Conservation (phyloP, 2,329 filamentous ascomycete species). For the Xylariomycetidae sp. region DNA sequence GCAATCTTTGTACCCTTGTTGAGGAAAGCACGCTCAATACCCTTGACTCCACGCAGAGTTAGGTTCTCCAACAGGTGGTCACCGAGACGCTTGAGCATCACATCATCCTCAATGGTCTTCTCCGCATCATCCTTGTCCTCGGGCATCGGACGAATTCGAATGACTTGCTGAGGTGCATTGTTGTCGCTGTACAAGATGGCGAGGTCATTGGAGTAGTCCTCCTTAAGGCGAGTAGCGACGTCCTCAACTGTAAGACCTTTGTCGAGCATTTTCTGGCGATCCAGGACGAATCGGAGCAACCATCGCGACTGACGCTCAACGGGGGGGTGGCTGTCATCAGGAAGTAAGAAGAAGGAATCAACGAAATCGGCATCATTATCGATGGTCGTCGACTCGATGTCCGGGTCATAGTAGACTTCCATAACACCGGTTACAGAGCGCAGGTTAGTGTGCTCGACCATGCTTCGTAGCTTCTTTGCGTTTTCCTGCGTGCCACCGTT, state of each 20-base stretch:
- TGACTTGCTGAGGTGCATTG: constrained; percentile 91
- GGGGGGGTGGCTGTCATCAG: constrained; percentile 61
- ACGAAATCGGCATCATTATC: constrained; percentile 88
- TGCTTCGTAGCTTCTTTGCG: constrained; percentile 79
- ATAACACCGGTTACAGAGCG: constrained; percentile 86
- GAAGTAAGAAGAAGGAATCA: constrained; percentile 92
- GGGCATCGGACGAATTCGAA: constrained; percentile 80
- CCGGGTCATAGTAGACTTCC: constrained; percentile 96
- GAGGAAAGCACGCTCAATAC: constrained; percentile 88
- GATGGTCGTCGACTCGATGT: constrained; percentile 79
- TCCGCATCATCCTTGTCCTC: constrained; percentile 63
- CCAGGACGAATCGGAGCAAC: constrained; percentile 88
- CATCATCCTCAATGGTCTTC: constrained; percentile 70
- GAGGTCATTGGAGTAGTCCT: constrained; percentile 77
- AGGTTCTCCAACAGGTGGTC: constrained; percentile 86
- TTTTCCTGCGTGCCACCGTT: constrained; percentile 64
- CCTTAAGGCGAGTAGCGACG: constrained; percentile 83
- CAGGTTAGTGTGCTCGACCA: constrained; percentile 90
- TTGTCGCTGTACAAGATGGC: constrained; percentile 96
- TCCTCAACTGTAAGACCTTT: constrained; percentile 89
- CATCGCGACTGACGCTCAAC: constrained; percentile 81
- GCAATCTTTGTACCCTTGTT: constrained; percentile 70
- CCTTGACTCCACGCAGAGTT: constrained; percentile 82
- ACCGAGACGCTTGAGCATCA: constrained; percentile 87
- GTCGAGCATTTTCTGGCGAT: constrained; percentile 90